Evolutionary conservation across 2,329 filamentous ascomycete genomes (phyloP), one percentile per base, ranked within the genome.

Genomic region (Colletotrichum sp.): DNA sequence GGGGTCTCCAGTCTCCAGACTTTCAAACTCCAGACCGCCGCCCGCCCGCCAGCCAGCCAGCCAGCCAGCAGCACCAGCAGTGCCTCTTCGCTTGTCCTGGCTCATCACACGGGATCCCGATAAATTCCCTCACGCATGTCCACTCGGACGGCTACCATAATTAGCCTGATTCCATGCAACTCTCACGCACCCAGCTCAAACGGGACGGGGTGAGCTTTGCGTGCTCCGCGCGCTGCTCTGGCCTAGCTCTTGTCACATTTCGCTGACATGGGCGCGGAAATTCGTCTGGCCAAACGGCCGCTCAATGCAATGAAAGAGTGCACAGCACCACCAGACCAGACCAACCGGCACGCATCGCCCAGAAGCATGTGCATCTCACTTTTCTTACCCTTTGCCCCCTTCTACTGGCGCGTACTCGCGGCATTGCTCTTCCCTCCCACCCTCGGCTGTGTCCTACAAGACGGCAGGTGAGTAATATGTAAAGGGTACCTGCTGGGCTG

Each of bases 51-150:
- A 18, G 18, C 18, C 39, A 43, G 36, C 36, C 36, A 39, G 55
- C 55, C 34, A 36, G 34, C 36, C 14, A 39, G 36, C 36, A 26
- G 24, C 26, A 34, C 13, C 32, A 18, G 32, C 68, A 55, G 21
- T 66, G 18, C 61, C 26, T 68, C 28, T 30, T 66, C 39, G 72
- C 43, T 48, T 72, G 68, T 59, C 60, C 52, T 39, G 24, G 39
- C 66, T 68, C 71, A 26, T 71, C 32, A 24, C 39, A 55, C 43
- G 43, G 26, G 30, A 69, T 76, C 30, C 75, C 52, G 67, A 71
- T 30, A 76, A 77, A 77, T 77, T 77, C 74, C 76, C 76, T 77
- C 76, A 74, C 57, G 34, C 66, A 73, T 73, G 67, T 61, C 74
- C 74, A 74, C 68, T 67, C 75, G 65, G 68, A 66, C 43, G 28